Base-by-base conservation (phyloP, 2,329 filamentous ascomycete species). In the Lachnum nothofagi region DNA sequence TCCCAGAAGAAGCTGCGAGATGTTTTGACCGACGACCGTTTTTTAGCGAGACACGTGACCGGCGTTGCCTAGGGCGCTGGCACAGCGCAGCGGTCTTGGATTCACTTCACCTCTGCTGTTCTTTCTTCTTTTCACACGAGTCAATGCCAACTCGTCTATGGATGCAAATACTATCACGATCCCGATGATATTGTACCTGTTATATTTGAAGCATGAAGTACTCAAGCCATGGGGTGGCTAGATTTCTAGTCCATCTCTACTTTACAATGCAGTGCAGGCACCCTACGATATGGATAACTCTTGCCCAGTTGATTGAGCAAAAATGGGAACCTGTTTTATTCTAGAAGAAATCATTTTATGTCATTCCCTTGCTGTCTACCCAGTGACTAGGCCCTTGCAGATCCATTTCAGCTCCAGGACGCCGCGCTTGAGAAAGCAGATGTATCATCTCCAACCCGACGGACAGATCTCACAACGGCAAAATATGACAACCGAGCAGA, bases 401-500 rank as follows among this genome's bases (percentile, higher is more conserved):
- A 9, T 17, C 10, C 12, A n/a, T 37, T 37, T 37, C 17, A n/a
- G n/a, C n/a, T n/a, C n/a, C n/a, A n/a, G n/a, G n/a, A n/a, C n/a
- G n/a, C n/a, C 42, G 50, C 42, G 48, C 42, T 51, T 24, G 40
- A 44, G 42, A 43, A 31, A 9, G 42, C 46, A 19, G 4, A 14
- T n/a, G 19, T n/a, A 44, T n/a, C n/a, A 44, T 39, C 7, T 37
- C 38, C 14, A 40, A 34, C 14, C 6, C 31, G 16, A 20, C 23
- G 10, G 17, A 33, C 7, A 20, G 22, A 17, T 14, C 33, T 78
- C 72, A 95, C 48, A 94, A 59, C 22, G 88, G 89, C 57, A 95
- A 70, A 55, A 97, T 79, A 71, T 96, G 91, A 67, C 91, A 98
- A 46, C 91, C 91, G 61, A 98, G 72, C 66, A 94, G 72, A 10